Evolutionary conservation across 176 grass and related monocot species (phyloP), one percentile per base, ranked within the genome.

Genomic region (Themeda triandra): DNA sequence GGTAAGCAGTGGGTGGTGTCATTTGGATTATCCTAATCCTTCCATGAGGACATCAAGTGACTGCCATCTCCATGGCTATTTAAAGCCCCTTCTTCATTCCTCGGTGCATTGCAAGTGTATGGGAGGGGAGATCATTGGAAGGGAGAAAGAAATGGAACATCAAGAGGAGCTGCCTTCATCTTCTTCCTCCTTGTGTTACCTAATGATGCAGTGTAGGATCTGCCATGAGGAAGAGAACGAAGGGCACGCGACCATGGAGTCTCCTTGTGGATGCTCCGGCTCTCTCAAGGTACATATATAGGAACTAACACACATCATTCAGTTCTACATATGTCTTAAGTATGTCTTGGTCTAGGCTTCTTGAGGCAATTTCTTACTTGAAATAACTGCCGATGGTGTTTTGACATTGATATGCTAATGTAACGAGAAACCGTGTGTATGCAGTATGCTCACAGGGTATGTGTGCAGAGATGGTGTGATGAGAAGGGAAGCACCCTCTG

Each of bases 381-480:
- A 63, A 11, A 45, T 10, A 51, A 53, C 46, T 73, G 29, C 23
- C 3, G 23, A 65, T 53, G 31, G 42, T 63, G 78, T 46, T 44
- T 31, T 63, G 32, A 63, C 82, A 19, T 37, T 73, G 49, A 33
- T 27, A 42, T 37, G 36, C 36, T 70, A 13, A 30, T 66, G 10
- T 37, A 58, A 75, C 30, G n/a, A 48, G 77, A 41, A 66, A 75
- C 42, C 69, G 39, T 83, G 15, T 46, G 42, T 21, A 41, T 73
- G 74, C 18, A 98, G 96, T 98, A 88, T 79, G 96, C 93, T 30
- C 96, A 98, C 68, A 92, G 93, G 85, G 86, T 62, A 19, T 98
- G 96, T 80, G 92, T 98, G 51, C 96, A 98, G 93, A 95, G 85
- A 86, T 98, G 96, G 96, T 98, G 96, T 86, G 87, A 95, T 51